A percentile compares a stretch with the other conserved stretches of the same genome.
These are phyloP conservation scores for Trypethelium eluteriae DNA, from an alignment of 495 filamentous ascomycete species.

Conservation along the genomic window DNA sequence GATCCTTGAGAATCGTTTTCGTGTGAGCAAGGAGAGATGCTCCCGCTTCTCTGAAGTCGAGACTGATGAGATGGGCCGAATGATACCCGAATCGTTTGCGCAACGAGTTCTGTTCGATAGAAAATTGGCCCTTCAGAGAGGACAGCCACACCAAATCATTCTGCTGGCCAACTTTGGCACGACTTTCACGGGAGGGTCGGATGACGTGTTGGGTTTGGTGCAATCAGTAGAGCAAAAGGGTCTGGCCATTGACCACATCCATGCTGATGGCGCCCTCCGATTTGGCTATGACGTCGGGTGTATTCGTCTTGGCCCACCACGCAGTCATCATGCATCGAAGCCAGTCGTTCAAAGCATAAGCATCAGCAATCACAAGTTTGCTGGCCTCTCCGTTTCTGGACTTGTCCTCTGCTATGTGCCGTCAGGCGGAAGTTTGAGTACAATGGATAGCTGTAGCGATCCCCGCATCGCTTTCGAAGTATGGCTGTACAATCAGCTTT, in stretches of 20 bases:
- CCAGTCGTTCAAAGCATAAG: not conserved
- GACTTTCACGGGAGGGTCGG: not conserved
- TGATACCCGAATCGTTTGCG: not conserved
- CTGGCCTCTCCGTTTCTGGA: not conserved
- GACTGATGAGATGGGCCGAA: not conserved
- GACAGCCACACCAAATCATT: not conserved
- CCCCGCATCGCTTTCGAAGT: conserved; percentile 1
- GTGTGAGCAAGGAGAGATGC: not conserved
- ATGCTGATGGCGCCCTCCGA: not conserved
- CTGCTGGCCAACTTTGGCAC: not conserved
- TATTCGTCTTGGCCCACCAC: not conserved
- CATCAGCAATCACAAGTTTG: not conserved
- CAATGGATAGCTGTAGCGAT: not conserved
- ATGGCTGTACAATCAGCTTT: conserved; percentile 2
- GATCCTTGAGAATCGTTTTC: not conserved
- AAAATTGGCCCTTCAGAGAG: not conserved
- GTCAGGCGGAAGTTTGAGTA: not conserved
- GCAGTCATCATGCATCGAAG: not conserved
- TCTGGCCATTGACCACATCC: not conserved
- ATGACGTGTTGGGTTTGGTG: not conserved
- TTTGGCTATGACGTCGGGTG: not conserved
- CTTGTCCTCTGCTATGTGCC: not conserved
- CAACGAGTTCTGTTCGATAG: not conserved
- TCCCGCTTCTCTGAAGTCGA: not conserved
- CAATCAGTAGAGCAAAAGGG: not conserved